phyloP scores from a whole-genome alignment of 768 basidiomycete species.

The Serendipita sp. region DNA sequence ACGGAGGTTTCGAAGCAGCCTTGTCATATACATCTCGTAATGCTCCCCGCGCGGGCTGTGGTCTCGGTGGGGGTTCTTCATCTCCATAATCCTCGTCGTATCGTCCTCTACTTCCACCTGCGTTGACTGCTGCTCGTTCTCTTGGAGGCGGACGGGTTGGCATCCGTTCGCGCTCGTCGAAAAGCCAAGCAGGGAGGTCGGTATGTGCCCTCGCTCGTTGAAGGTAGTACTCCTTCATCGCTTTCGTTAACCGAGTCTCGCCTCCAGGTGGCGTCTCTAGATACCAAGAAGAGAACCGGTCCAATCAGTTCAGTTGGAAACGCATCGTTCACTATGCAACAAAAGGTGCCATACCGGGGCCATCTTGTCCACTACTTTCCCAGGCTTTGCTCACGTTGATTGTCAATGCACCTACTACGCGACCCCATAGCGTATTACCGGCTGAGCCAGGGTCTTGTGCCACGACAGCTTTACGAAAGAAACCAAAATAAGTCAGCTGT shows the following conservation, averaged over 20 bases:
- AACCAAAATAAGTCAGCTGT: too few relatives aligned
- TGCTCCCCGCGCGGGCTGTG: constrained; percentile 15
- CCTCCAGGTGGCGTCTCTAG: constrained; percentile 37
- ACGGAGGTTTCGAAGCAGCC: constrained; percentile 13
- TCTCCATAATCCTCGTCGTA: constrained; percentile 2
- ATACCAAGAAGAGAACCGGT: not conserved
- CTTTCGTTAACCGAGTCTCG: constrained; percentile 45
- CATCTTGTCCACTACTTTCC: constrained; percentile 25
- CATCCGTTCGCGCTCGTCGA: constrained; percentile 37
- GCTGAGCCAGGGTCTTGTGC: constrained; percentile 18
- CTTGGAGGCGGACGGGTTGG: constrained; percentile 16
- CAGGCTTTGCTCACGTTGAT: constrained; percentile 45
- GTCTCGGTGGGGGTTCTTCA: constrained; percentile 10
- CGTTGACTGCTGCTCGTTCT: constrained; percentile 7
- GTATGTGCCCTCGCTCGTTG: constrained; percentile 38
- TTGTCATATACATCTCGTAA: constrained; percentile 27
- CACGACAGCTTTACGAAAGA: not conserved
- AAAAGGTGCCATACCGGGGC: constrained; percentile 28
- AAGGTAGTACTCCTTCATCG: constrained; percentile 54
- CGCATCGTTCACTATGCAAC: not conserved
- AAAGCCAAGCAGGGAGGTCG: constrained; percentile 54
- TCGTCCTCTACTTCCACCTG: constrained; percentile 9
- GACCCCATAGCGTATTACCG: constrained; percentile 39
- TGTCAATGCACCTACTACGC: constrained; percentile 37
- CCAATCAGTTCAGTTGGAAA: not conserved